phyloP scores from a whole-genome alignment of 2,329 filamentous ascomycete species.

The Raffaelea ambrosiae region DNA sequence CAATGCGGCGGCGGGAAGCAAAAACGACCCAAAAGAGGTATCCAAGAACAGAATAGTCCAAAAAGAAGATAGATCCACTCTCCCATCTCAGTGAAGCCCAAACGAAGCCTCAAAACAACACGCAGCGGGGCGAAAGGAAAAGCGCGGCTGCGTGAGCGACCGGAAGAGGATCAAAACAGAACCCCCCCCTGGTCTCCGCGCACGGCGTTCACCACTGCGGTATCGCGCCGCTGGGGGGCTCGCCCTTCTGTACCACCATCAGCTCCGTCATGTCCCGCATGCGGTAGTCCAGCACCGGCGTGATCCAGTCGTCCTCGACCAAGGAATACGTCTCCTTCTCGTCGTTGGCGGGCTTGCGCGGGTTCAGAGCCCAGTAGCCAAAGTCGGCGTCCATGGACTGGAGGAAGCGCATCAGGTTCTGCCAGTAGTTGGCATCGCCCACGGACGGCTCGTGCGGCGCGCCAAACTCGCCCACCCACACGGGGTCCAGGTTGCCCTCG shows the following conservation, averaged over 20 bases:
- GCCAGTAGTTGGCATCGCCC: constrained; percentile 58
- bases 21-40: no score
- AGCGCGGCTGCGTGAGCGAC: no score
- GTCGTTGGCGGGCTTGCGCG: constrained; percentile 51
- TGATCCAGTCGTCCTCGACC: constrained; percentile 56
- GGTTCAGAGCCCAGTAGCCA: constrained; percentile 64
- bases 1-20: no score
- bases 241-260: not conserved
- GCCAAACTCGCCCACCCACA: constrained; percentile 63
- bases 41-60: no score
- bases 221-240: no score
- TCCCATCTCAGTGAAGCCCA: no score
- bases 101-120: no score
- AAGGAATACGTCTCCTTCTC: constrained; percentile 52
- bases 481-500: constrained; percentile 45
- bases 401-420: constrained; percentile 51
- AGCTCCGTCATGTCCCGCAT: constrained; percentile 53
- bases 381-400: constrained; percentile 53
- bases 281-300: constrained; percentile 52
- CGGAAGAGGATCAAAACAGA: no score
- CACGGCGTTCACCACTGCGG: no score
- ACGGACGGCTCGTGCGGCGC: constrained; percentile 42
- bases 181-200: no score
- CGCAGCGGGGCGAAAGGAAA: no score
- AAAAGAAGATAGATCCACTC: no score